phyloP scores from a whole-genome alignment of 306 rosid genomes.

The barrel medic (Medicago truncatula) region DNA sequence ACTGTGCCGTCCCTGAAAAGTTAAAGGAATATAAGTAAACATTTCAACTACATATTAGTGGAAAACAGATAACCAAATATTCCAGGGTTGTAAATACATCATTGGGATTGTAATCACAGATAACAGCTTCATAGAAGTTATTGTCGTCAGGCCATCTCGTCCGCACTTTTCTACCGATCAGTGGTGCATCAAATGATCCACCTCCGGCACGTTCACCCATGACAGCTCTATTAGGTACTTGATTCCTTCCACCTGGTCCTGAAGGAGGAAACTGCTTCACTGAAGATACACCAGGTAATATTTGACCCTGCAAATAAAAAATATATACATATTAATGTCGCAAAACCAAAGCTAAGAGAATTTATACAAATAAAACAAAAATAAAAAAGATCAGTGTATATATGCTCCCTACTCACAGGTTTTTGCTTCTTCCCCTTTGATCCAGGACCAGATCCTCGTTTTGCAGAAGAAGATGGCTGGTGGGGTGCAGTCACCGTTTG shows the following conservation, averaged over 20 bases:
- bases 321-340: conserved; percentile 29
- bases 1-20: conserved; percentile 80
- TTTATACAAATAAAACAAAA: conserved; percentile 7
- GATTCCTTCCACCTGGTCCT: conserved; percentile 78
- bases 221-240: conserved; percentile 66
- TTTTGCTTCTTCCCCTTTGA: conserved; percentile 86
- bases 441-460: conserved; percentile 79
- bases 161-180: conserved; percentile 85
- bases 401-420: conserved; percentile 65
- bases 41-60: conserved; percentile 29
- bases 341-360: conserved; percentile 7
- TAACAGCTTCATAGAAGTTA: conserved; percentile 94
- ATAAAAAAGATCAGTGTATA: too few relatives aligned
- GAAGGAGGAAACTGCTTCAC: conserved; percentile 74
- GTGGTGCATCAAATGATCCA: conserved; percentile 52
- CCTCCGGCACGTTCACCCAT: conserved; percentile 68
- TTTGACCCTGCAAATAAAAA: conserved; percentile 52
- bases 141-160: conserved; percentile 99
- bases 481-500: conserved; percentile 68
- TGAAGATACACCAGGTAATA: conserved; percentile 66
- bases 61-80: conserved; percentile 28
- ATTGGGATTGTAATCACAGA: conserved; percentile 69
- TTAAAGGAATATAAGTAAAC: conserved; percentile 26
- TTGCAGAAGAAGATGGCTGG: conserved; percentile 83
- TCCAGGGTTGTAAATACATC: conserved; percentile 58